Conservation (phyloP, 345 rosid genomes). For the Populus deltoides region DNA sequence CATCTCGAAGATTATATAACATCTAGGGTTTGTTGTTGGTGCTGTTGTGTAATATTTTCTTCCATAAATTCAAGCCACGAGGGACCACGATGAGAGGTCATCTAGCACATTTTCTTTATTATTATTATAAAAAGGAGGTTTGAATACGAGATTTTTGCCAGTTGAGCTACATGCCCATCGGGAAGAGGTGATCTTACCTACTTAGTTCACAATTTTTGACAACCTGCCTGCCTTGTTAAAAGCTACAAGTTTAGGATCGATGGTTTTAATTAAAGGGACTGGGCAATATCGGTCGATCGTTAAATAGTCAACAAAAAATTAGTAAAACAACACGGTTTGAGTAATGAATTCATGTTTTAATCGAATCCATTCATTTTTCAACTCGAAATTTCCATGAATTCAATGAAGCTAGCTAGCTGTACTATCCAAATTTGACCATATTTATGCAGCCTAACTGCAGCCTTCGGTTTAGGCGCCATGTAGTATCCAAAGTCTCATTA, state of each 20-base stretch:
- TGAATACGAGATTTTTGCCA: no score
- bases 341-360: neutral
- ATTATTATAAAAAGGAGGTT: no score
- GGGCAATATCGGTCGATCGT: neutral
- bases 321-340: neutral
- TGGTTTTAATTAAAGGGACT: neutral
- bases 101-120: no score
- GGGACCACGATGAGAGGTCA: neutral
- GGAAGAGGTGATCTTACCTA: no score
- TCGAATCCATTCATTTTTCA: neutral
- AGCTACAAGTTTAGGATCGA: neutral
- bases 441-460: neutral
- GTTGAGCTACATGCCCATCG: no score
- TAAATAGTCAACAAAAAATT: neutral
- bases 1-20: neutral
- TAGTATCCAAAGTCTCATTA: neutral
- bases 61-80: neutral
- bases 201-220: neutral
- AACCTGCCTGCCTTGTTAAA: neutral
- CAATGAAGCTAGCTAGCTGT: neutral
- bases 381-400: neutral
- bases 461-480: neutral
- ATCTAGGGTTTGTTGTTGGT: neutral
- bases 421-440: constrained; percentile 10
- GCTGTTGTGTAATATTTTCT: neutral